Conservation (phyloP, 75 land plant genomes). For the Adiantum capillusveneris region DNA sequence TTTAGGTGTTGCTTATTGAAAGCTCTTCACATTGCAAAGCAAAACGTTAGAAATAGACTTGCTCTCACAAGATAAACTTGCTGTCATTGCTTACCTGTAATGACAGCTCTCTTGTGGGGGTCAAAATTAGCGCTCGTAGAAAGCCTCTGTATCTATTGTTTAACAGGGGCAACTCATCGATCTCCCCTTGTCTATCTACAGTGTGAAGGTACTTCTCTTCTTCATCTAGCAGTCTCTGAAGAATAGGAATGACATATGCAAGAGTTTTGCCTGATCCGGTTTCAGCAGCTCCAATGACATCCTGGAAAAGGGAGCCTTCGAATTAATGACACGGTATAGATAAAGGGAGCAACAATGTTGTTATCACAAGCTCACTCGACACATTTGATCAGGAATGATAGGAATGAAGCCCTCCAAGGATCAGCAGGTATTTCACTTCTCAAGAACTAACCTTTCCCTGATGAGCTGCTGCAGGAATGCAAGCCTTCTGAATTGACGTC, state of each 20-base stretch:
- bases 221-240: conserved; percentile 89
- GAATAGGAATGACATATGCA: conserved; percentile 87
- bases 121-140: conserved; percentile 81
- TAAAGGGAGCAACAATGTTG: no score
- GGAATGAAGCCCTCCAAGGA: no score
- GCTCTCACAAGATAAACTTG: no score
- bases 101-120: conserved; percentile 97
- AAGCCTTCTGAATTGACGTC: conserved; percentile 92
- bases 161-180: conserved; percentile 14
- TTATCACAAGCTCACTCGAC: no score
- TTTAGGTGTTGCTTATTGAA: no score
- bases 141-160: conserved; percentile 26
- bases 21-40: no score
- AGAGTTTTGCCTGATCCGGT: conserved; percentile 98
- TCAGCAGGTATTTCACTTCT: no score
- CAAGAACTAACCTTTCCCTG: conserved; percentile 90
- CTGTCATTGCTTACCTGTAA: conserved; percentile 55
- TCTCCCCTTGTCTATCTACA: conserved; percentile 1
- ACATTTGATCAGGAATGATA: no score
- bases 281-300: conserved; percentile 96
- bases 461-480: conserved; percentile 96
- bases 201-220: conserved; percentile 42
- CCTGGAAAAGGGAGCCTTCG: conserved; percentile 28
- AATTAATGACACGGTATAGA: background rate
- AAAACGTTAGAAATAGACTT: no score